Base-by-base conservation (phyloP, 1,139 yeast species). In the Blastobotrys elegans region DNA sequence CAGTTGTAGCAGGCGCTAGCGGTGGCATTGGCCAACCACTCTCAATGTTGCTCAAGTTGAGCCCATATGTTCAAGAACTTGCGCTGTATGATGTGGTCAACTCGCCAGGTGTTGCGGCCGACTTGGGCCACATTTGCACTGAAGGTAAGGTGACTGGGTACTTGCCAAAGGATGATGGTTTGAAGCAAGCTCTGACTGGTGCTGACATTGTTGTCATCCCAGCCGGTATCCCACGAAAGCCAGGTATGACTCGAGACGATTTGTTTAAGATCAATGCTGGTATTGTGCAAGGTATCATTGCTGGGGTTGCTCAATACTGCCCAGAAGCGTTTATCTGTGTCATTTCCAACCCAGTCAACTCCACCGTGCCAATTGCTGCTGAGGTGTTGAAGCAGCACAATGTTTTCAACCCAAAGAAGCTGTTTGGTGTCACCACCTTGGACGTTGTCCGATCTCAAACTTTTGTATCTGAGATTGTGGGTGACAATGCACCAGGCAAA, bases 11-110 rank as follows among this genome's bases (percentile, higher is more conserved):
- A 60, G 97, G 97, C 70, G 97, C 96, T 61, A 89, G 90, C 60
- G 97, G 98, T 72, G 98, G 98, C 73, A 92, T 92, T 68, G 98
- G 98, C 59, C 98, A 92, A 76, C 98, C 98, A 55, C 76, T 92
- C 63, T 90, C 97, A 43, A 77, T 92, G 58, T 77, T 92, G 63
- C 74, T 90, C 72, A 92, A 92, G 75, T 76, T 87, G 63, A 88
- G 90, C 78, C 81, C 79, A 62, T 80, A 85, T 66, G 94, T 92
- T 53, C 81, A 92, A 47, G 84, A 84, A 63, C 79, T 92, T 68
- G 77, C 96, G 48, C 77, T 92, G 54, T 92, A 86, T 73, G 98
- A 92, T 73, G 82, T 92, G 61, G 86, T 84, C 67, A 88, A 92
- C 61, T 95, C 95, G 51, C 92, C 95, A 57, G 97, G 97, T 71